Evolutionary conservation across 2,329 filamentous ascomycete genomes (phyloP).

Genomic region (Hypomyces perniciosus): DNA sequence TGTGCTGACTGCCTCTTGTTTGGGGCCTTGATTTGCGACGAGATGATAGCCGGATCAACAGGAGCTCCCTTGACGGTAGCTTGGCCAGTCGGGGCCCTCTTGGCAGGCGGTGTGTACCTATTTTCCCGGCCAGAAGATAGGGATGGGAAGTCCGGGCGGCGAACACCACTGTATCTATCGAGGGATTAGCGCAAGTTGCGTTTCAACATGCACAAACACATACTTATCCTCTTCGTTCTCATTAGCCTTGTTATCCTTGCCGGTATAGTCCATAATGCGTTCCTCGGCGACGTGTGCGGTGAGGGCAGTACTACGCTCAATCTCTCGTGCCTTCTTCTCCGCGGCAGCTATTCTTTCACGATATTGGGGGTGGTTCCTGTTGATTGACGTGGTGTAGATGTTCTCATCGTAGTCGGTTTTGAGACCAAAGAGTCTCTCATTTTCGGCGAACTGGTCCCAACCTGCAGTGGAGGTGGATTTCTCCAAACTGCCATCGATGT

Average conservation of each 20-base stretch:
- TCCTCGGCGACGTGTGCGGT: constrained; percentile 89
- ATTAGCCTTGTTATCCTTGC: constrained; percentile 56
- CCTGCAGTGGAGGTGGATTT: constrained; percentile 40
- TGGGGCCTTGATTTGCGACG: constrained; percentile 61
- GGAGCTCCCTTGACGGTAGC: constrained; percentile 70
- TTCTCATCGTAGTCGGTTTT: constrained; percentile 91
- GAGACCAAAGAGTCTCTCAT: constrained; percentile 80
- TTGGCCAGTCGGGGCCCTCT: constrained; percentile 69
- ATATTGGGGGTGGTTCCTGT: constrained; percentile 78
- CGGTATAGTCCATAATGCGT: constrained; percentile 64
- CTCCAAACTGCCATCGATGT: constrained; percentile 67
- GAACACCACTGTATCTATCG: constrained; percentile 81
- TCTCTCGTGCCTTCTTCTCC: constrained; percentile 80
- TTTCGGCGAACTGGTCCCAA: constrained; percentile 95
- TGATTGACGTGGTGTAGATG: constrained; percentile 86
- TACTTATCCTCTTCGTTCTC: constrained; percentile 92
- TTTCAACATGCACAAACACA: constrained; percentile 16
- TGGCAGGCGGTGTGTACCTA: constrained; percentile 87
- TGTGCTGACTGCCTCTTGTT: constrained; percentile 30
- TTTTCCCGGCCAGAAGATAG: constrained; percentile 48
- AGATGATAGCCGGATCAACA: constrained; percentile 85
- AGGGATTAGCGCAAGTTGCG: constrained; percentile 14
- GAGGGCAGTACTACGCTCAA: constrained; percentile 66
- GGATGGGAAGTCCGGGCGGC: constrained; percentile 67
- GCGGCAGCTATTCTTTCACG: constrained; percentile 71